Evolutionary conservation across 2,329 filamentous ascomycete species (phyloP).

Genomic region (Diplodia scrobiculata): DNA sequence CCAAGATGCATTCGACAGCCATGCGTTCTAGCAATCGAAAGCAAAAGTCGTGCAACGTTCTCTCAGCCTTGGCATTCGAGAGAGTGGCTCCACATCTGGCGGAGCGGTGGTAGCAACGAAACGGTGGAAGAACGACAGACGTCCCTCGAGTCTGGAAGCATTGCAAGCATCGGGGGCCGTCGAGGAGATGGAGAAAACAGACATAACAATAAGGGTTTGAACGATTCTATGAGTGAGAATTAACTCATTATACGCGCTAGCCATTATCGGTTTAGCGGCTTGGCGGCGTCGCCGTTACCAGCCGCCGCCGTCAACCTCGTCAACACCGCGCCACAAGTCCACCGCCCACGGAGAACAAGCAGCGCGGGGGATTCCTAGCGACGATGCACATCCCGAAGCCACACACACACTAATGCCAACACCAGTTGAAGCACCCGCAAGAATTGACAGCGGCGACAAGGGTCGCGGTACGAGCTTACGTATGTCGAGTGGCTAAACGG

Average conservation of each 20-base stretch:
- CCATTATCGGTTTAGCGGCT: not conserved
- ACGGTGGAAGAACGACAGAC: no score
- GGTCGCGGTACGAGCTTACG: not conserved
- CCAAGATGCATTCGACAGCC: no score
- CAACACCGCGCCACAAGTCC: not conserved
- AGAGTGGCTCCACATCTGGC: no score
- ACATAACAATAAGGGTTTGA: not conserved
- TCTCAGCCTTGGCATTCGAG: no score
- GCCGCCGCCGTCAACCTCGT: no score
- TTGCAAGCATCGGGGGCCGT: not conserved
- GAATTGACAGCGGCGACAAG: not conserved
- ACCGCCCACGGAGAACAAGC: not conserved
- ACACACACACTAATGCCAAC: not conserved
- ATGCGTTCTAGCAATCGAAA: no score
- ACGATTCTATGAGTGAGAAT: not conserved
- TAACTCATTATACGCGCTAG: not conserved
- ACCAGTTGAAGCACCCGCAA: not conserved
- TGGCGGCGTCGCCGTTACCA: no score
- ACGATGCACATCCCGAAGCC: not conserved
- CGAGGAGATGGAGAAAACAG: not conserved
- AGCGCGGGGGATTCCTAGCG: not conserved
- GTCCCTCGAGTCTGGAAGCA: no score
- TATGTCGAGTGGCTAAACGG: not conserved
- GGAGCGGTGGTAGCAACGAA: no score
- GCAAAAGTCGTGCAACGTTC: no score